These are phyloP conservation scores for Colletotrichum sp. DNA, from an alignment of 2,329 filamentous ascomycete genomes.

Conservation along the genomic window DNA sequence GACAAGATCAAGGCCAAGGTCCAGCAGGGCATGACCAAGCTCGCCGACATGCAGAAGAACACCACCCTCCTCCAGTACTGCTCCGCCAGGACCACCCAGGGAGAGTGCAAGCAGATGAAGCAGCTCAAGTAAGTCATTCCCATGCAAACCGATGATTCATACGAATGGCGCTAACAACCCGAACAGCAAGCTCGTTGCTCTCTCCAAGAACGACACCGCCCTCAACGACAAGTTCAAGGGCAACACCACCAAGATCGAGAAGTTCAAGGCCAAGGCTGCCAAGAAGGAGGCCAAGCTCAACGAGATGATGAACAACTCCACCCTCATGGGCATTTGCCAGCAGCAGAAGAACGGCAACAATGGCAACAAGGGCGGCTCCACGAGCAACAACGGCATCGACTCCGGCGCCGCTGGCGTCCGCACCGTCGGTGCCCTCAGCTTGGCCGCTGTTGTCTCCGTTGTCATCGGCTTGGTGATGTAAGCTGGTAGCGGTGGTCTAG, in stretches of 20 bases:
- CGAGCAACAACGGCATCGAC: conserved; percentile 14
- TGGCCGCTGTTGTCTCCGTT: conserved; percentile 8
- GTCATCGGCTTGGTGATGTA: conserved; percentile 16
- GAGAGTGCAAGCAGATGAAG: conserved; percentile 16
- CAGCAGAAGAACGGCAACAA: conserved; percentile 5
- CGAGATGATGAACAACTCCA: conserved; percentile 36
- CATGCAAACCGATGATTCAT: background rate
- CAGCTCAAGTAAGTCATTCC: background rate
- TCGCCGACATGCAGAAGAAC: conserved; percentile 14
- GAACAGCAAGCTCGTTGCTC: conserved; percentile 8
- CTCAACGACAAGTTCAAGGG: conserved; percentile 35
- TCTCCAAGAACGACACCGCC: conserved; percentile 23
- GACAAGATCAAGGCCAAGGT: conserved; percentile 28
- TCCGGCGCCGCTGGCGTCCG: conserved; percentile 6
- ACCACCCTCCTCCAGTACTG: conserved; percentile 12
- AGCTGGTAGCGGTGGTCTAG: background rate
- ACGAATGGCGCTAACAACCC: background rate
- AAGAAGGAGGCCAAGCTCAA: conserved; percentile 17
- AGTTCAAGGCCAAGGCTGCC: conserved; percentile 33
- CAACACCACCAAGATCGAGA: conserved; percentile 37
- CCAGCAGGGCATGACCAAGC: conserved; percentile 16
- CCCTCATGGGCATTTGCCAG: conserved; percentile 30
- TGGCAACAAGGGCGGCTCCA: conserved; percentile 1
- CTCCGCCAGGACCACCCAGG: background rate
- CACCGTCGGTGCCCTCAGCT: conserved; percentile 3